Base-by-base conservation (phyloP, 164 flowering plant genomes). In the Taxillus chinensis region DNA sequence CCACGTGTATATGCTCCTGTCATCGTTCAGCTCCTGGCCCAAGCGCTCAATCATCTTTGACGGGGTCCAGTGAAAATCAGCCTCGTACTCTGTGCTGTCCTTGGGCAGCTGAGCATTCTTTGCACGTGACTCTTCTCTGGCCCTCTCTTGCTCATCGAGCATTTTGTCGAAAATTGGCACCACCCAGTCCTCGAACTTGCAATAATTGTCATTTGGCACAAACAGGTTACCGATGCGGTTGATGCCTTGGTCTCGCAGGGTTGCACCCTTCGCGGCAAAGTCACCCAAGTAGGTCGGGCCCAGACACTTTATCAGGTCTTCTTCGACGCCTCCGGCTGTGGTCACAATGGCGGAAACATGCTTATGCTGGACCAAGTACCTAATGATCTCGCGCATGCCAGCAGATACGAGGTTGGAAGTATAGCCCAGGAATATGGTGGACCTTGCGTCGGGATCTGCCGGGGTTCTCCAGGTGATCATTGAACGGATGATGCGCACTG, bases 131-230 rank as follows among this genome's bases (percentile, higher is more conserved):
- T n/a, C n/a, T n/a, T n/a, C n/a, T n/a, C n/a, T n/a, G n/a, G n/a
- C 75, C 52, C 67, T 68, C 49, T n/a, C 67, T 57, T 93, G 99
- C 63, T 90, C 99, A 61, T 84, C 83, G 79, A 93, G 61, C 99
- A 93, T 90, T 62, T 80, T 73, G 68, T 89, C 96, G 61, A 93
- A 84, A 66, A 93, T 87, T 27, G 97, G 95, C 59, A 86, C 76
- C 50, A 93, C 83, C 99, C 99, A 93, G 59, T 90, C 95, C 81
- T 90, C 99, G 75, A 93, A 93, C 69, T 91, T 89, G 79, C 99
- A 93, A 70, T 93, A 93, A 78, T 93, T 93, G 61, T 86, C 93
- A 74, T 93, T 93, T 5, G 99, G 99, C 59, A 93, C 96, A 82
- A 93, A 73, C 74, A 93, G 66, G 70, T 93, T 93, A 58, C 97